phyloP scores from a whole-genome alignment of 345 rosid species.

The Noccaea caerulescens region DNA sequence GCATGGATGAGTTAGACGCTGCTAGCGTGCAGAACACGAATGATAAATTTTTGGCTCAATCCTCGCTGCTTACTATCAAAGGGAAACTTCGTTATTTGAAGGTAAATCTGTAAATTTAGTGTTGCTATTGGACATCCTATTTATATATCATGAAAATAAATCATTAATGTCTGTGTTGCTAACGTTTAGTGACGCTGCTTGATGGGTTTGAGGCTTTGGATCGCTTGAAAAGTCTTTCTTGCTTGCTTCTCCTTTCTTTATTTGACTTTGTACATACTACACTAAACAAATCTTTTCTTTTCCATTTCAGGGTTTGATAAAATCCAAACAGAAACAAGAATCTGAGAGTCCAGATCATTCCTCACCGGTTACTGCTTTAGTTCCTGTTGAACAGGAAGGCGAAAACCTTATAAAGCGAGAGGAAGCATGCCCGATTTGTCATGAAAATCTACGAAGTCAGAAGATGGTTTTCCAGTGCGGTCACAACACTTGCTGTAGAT shows the following conservation, averaged over 20 bases:
- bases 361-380: slow-evolving; percentile 32
- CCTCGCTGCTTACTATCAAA: slow-evolving; percentile 60
- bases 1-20: slow-evolving; percentile 70
- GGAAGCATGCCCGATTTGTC: slow-evolving; percentile 93
- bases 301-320: slow-evolving; percentile 70
- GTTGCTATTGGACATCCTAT: slow-evolving; percentile 17
- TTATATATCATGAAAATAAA: slow-evolving; percentile 6
- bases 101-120: slow-evolving; percentile 49
- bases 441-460: slow-evolving; percentile 70
- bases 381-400: slow-evolving; percentile 47
- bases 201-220: slow-evolving; percentile 10
- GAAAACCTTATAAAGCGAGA: slow-evolving; percentile 52
- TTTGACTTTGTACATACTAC: neutral
- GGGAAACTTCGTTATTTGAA: slow-evolving; percentile 93
- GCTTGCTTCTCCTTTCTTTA: neutral
- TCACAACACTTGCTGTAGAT: slow-evolving; percentile 89
- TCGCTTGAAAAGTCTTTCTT: neutral
- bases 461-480: slow-evolving; percentile 98
- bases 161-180: slow-evolving; percentile 17
- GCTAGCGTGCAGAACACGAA: slow-evolving; percentile 73
- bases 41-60: slow-evolving; percentile 77
- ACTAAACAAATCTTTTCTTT: neutral
- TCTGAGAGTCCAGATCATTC: slow-evolving; percentile 51
- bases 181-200: neutral
- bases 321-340: slow-evolving; percentile 60